Evolutionary conservation across 257 asterid genomes (phyloP), one percentile per base, ranked within the genome.

Genomic region (Solanum pinnatisectum): DNA sequence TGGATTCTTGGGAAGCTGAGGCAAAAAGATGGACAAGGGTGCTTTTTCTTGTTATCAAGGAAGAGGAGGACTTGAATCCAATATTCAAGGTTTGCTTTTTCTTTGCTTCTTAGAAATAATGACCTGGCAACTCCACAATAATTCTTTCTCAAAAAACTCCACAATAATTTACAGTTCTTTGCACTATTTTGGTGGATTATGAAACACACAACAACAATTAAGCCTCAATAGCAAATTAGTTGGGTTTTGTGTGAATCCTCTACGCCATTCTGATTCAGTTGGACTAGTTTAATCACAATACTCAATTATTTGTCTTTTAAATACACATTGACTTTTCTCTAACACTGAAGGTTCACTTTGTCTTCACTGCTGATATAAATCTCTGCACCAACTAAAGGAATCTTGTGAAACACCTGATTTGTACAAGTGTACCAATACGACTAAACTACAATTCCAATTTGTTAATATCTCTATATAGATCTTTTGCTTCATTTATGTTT

Each of bases 21-120:
- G 95, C 98, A 90, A 92, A 89, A 85, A 94, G 98, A 86, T 96
- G 99, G 99, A 94, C 94, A 59, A 93, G 99, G 86, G 95, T 94
- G 90, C 92, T 94, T 86, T 96, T 96, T 89, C 95, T 96, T 86
- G 91, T 92, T 52, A 90, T 87, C 49, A 89, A 87, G 89, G 92
- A 86, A 72, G 91, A 89, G 87, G 92, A 92, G 35, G 92, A 90
- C 88, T 86, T 95, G 67, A 90, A 87, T 89, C 93, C 94, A 87
- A 87, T 94, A 83, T 90, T 91, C 68, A 87, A 91, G 98, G 98
- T 94, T 89, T 27, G 84, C 84, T 83, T 84, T 71, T 78, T 70
- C 68, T 78, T 35, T 65, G 49, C 46, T 60, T 78, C 79, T 35
- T 83, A 71, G 83, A 86, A 86, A 32, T 32, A 46, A 49, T 49